Percentiles rank a stretch among this genome's conserved stretches.
phyloP scores from a whole-genome alignment of 805 yeast species.

The Hanseniaspora meyeri region DNA sequence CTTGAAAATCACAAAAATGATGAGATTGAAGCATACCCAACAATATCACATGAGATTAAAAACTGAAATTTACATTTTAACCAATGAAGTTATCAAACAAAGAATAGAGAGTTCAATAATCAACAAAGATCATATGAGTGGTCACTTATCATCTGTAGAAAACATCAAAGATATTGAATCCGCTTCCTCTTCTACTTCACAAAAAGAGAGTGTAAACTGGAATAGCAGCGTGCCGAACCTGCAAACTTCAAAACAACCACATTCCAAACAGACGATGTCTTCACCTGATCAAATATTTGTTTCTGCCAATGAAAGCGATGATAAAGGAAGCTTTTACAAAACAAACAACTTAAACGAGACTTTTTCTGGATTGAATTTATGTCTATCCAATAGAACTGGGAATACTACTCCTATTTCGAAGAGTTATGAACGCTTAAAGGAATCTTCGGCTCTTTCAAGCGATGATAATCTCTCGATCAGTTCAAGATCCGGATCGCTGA shows the following conservation, averaged over 20 bases:
- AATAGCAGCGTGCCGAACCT: neutral
- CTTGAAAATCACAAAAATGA: constrained; percentile 56
- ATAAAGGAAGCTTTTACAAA: neutral
- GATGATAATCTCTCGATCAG: neutral
- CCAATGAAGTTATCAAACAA: constrained; percentile 48
- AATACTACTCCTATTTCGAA: neutral
- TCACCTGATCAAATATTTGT: neutral
- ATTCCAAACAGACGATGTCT: neutral
- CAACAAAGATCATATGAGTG: constrained; percentile 4
- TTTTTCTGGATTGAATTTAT: neutral
- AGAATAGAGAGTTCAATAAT: constrained; percentile 42
- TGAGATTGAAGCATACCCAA: constrained; percentile 59
- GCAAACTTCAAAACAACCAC: neutral
- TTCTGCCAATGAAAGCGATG: constrained; percentile 1
- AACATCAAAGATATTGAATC: neutral
- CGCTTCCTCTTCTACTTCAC: neutral
- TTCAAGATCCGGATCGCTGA: neutral
- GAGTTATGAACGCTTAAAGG: neutral
- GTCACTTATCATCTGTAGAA: neutral
- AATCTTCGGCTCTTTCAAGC: neutral
- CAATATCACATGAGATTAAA: constrained; percentile 66
- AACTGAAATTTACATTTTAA: constrained; percentile 61
- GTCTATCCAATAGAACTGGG: neutral
- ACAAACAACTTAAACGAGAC: neutral
- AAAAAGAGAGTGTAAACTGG: neutral